These are phyloP conservation scores for Fraxinus dipetala DNA, from an alignment of 305 asterid species.

Conservation along the genomic window DNA sequence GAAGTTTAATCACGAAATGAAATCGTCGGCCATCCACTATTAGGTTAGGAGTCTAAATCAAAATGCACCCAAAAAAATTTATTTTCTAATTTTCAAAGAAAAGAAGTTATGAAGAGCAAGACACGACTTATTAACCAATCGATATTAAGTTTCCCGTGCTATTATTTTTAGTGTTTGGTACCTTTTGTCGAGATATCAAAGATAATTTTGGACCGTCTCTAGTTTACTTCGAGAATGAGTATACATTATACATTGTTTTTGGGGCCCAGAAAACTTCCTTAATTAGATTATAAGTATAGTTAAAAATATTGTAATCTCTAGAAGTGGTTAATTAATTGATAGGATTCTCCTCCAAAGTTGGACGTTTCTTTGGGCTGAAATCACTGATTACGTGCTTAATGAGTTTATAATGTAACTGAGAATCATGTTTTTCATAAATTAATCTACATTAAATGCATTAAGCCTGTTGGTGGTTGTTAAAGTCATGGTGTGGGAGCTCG, in stretches of 20 bases:
- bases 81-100: neutral
- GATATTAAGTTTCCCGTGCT: neutral
- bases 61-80: neutral
- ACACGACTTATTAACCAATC: neutral
- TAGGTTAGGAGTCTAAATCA: neutral
- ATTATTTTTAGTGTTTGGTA: neutral
- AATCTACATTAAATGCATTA: neutral
- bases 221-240: neutral
- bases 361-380: slow-evolving; percentile 25
- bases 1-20: neutral
- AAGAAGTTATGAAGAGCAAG: neutral
- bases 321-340: neutral
- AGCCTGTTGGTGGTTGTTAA: neutral
- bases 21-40: neutral
- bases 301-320: neutral
- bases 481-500: neutral
- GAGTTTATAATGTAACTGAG: neutral
- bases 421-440: slow-evolving; percentile 13
- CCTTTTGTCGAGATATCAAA: neutral
- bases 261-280: neutral
- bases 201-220: neutral
- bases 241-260: neutral
- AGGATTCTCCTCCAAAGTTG: slow-evolving; percentile 26
- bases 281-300: neutral
- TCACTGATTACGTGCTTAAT: slow-evolving; percentile 20